Evolutionary conservation across 768 basidiomycete species (phyloP), one percentile per base, ranked within the genome.

Genomic region (Crassisporium funariophilum): DNA sequence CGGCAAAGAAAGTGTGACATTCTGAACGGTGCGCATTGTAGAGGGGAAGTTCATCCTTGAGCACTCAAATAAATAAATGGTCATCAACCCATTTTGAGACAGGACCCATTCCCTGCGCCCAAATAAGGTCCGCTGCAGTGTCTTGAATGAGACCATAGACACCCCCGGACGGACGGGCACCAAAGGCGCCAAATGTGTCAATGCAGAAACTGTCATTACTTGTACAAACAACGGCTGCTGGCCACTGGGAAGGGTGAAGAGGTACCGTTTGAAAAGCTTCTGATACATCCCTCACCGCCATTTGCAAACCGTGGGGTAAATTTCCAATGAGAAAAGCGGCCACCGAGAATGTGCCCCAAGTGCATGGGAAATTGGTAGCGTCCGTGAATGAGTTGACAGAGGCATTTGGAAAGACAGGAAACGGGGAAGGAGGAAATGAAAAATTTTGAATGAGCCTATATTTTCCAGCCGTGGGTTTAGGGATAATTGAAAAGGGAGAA

Each of bases 331-430:
- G 24, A 2, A 62, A 43, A 12, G 47, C 63, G 0, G 73, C 44
- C 0, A 63, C 53, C 0, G 52, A 29, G 41, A 78, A 77, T 0
- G 72, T 74, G 1, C 70, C 71, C 73, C 74, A 77, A 0, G 68
- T 71, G 53, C 68, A 70, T 0, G 73, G 74, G 39, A 65, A 76
- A 8, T 58, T n/a, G 10, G 56, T 49, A 0, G 70, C 47, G 33
- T 65, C 35, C 2, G 74, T 64, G 10, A 25, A 6, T 0, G 47
- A 48, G 16, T 72, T 72, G 19, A 73, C 59, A 0, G 70, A 70
- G 2, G 46, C 29, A 4, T 35, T 16, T 1, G 44, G 17, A 20
- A 12, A 17, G 0, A 25, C 13, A 1, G 17, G 1, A 50, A 58
- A 7, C 31, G 29, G 11, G 15, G 41, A 1, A 59, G n/a, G 46